Base-by-base conservation (phyloP, 257 asterid genomes). In the Rubia yunnanensis region DNA sequence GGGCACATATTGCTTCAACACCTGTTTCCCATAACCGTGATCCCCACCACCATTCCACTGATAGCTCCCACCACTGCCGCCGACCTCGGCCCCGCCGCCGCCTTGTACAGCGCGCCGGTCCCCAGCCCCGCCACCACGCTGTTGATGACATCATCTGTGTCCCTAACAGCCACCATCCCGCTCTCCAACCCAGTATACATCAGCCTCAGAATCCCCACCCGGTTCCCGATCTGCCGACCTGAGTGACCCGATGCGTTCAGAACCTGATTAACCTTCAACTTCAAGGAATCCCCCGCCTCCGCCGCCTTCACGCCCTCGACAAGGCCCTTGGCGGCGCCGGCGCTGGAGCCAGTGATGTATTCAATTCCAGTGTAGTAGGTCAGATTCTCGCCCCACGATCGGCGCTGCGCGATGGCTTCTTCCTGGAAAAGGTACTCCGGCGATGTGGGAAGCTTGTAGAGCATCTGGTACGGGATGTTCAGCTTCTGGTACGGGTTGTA, bases 321-420 rank as follows among this genome's bases (percentile, higher is more conserved):
- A 22, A 92, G 72, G 4, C 99, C 99, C 79, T 76, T 82, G 58
- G 72, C 79, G 11, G 88, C 99, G 60, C 99, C 99, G 24, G 62
- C 72, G 5, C 77, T 70, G 10, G 96, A 82, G 17, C 97, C 99
- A 46, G 78, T 78, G 18, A 92, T 83, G 46, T 89, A 92, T 0
- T 94, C 96, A 39, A 89, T 74, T 0, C 99, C 97, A 31, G 99
- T 92, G 70, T 86, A 89, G 46, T 87, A 92, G 63, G 99, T 87
- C 20, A 92, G 69, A 67, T 92, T 92, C 76, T 92, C 97, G 0
- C 99, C 94, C 97, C 97, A 90, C 1, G 97, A 84, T 24, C 99
- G 86, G 73, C 97, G 97, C 78, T 86, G 94, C 14, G 78, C 84
- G 50, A 49, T 0, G 63, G 97, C 69, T 53, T 94, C 97, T 50